Conservation (phyloP, 2,329 filamentous ascomycete genomes). For the Fusarium newnesense region DNA sequence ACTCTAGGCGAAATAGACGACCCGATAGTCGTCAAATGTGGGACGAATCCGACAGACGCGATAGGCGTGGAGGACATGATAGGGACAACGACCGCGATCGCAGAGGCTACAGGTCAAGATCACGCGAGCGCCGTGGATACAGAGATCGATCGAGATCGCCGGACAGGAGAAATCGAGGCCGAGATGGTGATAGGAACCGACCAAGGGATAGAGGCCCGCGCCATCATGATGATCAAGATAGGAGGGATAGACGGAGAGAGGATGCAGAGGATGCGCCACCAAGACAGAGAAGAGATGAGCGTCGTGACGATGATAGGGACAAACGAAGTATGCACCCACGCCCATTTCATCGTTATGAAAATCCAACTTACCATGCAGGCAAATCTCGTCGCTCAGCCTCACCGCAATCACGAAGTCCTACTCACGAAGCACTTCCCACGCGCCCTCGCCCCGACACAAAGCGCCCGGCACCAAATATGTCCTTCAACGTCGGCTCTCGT, state of each 20-base stretch:
- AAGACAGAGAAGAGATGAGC: slow-evolving; percentile 36
- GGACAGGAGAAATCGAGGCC: slow-evolving; percentile 50
- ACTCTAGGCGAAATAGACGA: slow-evolving; percentile 48
- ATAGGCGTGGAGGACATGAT: slow-evolving; percentile 46
- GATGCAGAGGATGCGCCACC: slow-evolving; percentile 40
- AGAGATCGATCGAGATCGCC: slow-evolving; percentile 53
- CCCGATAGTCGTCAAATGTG: slow-evolving; percentile 69
- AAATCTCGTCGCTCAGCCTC: slow-evolving; percentile 53
- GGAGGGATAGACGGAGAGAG: slow-evolving; percentile 40
- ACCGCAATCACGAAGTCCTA: slow-evolving; percentile 42
- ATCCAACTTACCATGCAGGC: slow-evolving; percentile 29
- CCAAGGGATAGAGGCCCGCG: slow-evolving; percentile 47
- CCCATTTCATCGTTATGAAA: not conserved
- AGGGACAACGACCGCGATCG: slow-evolving; percentile 47
- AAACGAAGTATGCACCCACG: slow-evolving; percentile 36
- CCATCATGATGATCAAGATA: slow-evolving; percentile 40
- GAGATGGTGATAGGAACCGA: slow-evolving; percentile 52
- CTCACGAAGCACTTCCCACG: slow-evolving; percentile 48
- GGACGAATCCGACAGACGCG: slow-evolving; percentile 63
- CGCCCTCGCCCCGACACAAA: slow-evolving; percentile 45
- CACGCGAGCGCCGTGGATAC: slow-evolving; percentile 47
- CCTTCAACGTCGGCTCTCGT: slow-evolving; percentile 48
- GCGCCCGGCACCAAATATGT: slow-evolving; percentile 44
- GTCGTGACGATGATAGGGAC: slow-evolving; percentile 42
- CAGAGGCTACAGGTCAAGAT: slow-evolving; percentile 49